Evolutionary conservation across 495 filamentous ascomycete species (phyloP).

Genomic region (Eremomyces bilateralis): DNA sequence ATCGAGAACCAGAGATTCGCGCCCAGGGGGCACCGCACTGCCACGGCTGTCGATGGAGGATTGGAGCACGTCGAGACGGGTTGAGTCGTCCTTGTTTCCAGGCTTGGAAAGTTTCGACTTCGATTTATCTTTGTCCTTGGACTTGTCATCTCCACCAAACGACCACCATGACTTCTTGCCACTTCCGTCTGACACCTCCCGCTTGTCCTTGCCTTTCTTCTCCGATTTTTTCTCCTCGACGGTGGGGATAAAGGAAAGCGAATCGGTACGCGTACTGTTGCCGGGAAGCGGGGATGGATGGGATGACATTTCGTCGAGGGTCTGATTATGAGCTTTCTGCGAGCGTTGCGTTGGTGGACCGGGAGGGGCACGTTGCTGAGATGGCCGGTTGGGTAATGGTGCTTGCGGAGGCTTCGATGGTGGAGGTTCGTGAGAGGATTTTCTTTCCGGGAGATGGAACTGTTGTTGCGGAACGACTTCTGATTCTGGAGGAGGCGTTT

Average conservation of each 20-base stretch:
- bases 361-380: conserved; percentile 2
- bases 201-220: conserved; percentile 14
- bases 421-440: conserved; percentile 12
- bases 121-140: conserved; percentile 40
- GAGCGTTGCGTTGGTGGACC: neutral
- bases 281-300: conserved; percentile 49
- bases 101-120: conserved; percentile 33
- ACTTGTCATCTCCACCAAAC: conserved; percentile 49
- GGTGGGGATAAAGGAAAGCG: conserved; percentile 67
- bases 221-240: conserved; percentile 47
- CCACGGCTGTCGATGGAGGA: conserved; percentile 45
- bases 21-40: conserved; percentile 27
- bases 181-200: conserved; percentile 16
- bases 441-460: conserved; percentile 16
- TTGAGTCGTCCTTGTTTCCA: conserved; percentile 40
- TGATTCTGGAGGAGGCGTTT: conserved; percentile 17
- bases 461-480: neutral
- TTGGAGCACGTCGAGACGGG: conserved; percentile 62
- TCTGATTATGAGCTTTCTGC: too few species aligned
- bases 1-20: conserved; percentile 66
- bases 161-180: conserved; percentile 68
- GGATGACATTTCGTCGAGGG: conserved; percentile 37
- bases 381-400: neutral
- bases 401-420: neutral
- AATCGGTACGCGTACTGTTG: conserved; percentile 50